Base-by-base conservation (phyloP, 441 rosid genomes). In the Brassica balearica region DNA sequence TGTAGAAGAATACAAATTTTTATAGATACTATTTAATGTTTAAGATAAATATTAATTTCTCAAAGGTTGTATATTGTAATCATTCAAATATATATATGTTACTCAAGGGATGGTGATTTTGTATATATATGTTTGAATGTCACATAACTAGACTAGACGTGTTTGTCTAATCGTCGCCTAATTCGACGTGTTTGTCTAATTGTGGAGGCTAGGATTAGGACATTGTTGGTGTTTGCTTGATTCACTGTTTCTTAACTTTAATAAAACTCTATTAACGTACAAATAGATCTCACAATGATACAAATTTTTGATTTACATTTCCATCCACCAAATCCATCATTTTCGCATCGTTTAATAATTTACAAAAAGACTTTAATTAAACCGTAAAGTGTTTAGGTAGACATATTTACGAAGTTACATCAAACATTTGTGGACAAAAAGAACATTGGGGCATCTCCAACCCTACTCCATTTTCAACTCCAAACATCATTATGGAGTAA, bases 341-440 rank as follows among this genome's bases (percentile, higher is more conserved):
- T 66, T 22, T 74, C 71, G 55, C 53, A 66, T 66, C 17, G 19
- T 36, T 11, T 64, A 4, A 10, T 38, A 34, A 36, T 53, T 25
- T 15, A 29, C 38, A 41, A 64, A 59, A 74, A 34, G 59, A 2
- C 12, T 34, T 34, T 17, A n/a, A 27, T 62, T 27, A 34, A 56
- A 61, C 15, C 60, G 10, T 74, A 66, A 67, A 15, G 41, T 23
- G 10, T 14, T 15, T 66, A 36, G 41, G 22, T 55, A 66, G 41
- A 11, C 46, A 23, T n/a, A 6, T 56, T 66, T 36, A 8, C n/a
- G 68, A 67, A 67, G 60, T 38, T 59, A 14, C 48, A 65, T 6
- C 11, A 66, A 75, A 43, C 51, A 58, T 58, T 41, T 41, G 48
- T 67, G 14, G 61, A 75, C 78, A 65, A 8, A 65, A 34, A 32